Evolutionary conservation across 306 rosid species (phyloP), one percentile per base, ranked within the genome.

Genomic region (Lathyrus oleraceus): DNA sequence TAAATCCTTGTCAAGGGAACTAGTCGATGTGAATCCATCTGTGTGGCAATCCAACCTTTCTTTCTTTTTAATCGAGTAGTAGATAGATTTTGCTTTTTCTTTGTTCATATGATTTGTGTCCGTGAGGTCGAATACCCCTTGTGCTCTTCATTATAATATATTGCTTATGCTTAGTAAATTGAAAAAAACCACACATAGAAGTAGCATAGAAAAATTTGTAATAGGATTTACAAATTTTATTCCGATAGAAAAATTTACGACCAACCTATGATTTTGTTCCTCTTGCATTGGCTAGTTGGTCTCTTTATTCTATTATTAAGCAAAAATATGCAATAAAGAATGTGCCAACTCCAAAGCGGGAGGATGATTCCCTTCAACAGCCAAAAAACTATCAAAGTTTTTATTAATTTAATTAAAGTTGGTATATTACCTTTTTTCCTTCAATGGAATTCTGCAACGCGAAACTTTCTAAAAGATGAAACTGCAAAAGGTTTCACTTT

Each of bases 361-460:
- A 53, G 60, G 61, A 8, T 63, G 32, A 69, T 69, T 49, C 58
- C 43, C 17, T 62, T 61, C n/a, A 6, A 76, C 76, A 61, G 76
- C 59, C 20, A 45, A 36, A 45, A 66, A 36, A 62, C 62, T 43
- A 63, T 9, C 27, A 27, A 59, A 45, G 59, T 43, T 76, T 59
- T 68, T 16, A 25, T 16, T 39, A 59, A 60, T 49, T 10, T 10
- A 39, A 51, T 6, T 6, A 70, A 39, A 66, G 14, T 16, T 35
- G 11, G 42, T 4, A 62, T 11, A 17, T 10, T 60, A 27, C 45
- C 35, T 40, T 13, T 21, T 28, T 27, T 35, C 13, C 56, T 52
- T 58, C 66, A 42, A 43, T 27, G 10, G 52, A 36, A 69, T 19
- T 66, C 44, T 28, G 43, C 36, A 40, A 44, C 4, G 8, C 7